Conservation (phyloP, 2,329 filamentous ascomycete species). For the Penicillium thymicola region DNA sequence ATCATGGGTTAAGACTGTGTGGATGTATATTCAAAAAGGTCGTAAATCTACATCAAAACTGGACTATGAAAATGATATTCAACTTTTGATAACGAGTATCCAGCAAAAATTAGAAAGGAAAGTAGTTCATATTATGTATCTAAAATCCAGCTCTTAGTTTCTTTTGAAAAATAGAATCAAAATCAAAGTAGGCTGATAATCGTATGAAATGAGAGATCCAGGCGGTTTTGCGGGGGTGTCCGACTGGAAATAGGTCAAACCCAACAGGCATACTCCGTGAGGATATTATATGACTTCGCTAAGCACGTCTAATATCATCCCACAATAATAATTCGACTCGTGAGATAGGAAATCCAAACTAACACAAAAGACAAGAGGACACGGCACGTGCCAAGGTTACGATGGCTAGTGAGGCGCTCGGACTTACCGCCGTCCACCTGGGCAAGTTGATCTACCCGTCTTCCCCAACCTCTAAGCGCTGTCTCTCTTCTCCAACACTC, state of each 20-base stretch:
- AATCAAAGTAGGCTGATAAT: not conserved
- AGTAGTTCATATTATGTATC: not conserved
- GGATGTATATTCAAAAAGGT: not conserved
- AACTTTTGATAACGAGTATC: not conserved
- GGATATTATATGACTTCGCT: not conserved
- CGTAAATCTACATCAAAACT: not conserved
- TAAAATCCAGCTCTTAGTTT: not conserved
- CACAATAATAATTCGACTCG: not conserved
- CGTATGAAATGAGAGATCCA: not conserved
- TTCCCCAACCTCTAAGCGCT: constrained; percentile 18
- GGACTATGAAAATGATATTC: not conserved
- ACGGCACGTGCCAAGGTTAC: constrained; percentile 7
- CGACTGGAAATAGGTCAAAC: not conserved
- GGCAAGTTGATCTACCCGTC: constrained; percentile 6
- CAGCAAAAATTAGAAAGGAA: not conserved
- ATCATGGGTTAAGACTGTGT: not conserved
- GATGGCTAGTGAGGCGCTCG: constrained; percentile 9
- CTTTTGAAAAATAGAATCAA: too few relatives aligned
- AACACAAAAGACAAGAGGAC: not conserved
- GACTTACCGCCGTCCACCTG: constrained; percentile 16
- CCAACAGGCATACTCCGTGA: not conserved
- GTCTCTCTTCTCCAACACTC: not conserved
- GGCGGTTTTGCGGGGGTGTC: not conserved
- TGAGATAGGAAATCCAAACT: not conserved
- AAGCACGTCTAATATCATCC: not conserved